Evolutionary conservation across 1,284 basidiomycete genomes (phyloP), one percentile per base, ranked within the genome.

Genomic region (Trichosporon sp.): DNA sequence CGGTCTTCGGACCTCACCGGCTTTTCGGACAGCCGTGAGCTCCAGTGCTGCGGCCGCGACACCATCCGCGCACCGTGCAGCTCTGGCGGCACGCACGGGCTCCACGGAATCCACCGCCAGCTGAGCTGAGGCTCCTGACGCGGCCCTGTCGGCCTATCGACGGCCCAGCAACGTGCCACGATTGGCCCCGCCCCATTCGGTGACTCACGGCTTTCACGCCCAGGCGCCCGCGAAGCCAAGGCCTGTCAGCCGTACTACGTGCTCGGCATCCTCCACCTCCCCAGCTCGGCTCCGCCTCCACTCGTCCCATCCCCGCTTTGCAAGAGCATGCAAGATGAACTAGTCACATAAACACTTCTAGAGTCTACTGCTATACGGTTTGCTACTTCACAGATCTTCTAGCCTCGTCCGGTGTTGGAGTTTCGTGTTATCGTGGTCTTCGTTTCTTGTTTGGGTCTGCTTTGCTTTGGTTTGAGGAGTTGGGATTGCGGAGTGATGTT

Each of bases 1-100:
- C 56, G 56, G 56, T 31, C 56, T 60, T 60, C 56, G 56, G 56
- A 31, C 56, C 56, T 60, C 27, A n/a, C 56, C 56, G 56, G 56
- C 56, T 60, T 60, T 60, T 15, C 56, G 56, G 56, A 31, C 56
- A 32, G 56, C 56, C 56, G 56, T 25, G n/a, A n/a, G n/a, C 38
- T 18, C 3, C 47, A 7, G 21, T 9, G 47, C 21, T 51, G 47
- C n/a, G n/a, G 23, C 47, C 21, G 23, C 23, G 21, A 8, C n/a
- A 51, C 47, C 21, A 51, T 51, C n/a, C 47, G 47, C 23, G n/a
- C 21, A 18, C 23, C 47, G 47, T 9, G n/a, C n/a, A 6, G 35
- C 9, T 47, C 44, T n/a, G 18, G 21, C 7, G 44, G 4, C 4
- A 51, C 23, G 47, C n/a, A 25, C n/a, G n/a, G 47, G 47, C 47